Conservation (phyloP, 768 basidiomycete species). For the Pleurotus giganteus region DNA sequence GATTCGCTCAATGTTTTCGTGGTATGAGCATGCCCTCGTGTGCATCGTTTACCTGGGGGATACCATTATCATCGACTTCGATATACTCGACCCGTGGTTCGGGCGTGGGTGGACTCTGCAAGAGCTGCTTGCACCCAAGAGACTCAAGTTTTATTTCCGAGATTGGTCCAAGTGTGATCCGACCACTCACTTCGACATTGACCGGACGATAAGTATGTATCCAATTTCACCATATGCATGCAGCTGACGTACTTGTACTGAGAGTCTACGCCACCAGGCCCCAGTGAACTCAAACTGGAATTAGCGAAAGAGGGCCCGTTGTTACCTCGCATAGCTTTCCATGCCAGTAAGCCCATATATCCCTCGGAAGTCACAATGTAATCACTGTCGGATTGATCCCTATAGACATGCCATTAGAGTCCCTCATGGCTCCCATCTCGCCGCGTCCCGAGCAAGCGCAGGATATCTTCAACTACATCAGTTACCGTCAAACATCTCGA, state of each 20-base stretch:
- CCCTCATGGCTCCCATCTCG: neutral
- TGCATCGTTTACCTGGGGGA: neutral
- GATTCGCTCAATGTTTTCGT: neutral
- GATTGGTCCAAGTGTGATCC: neutral
- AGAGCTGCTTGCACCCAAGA: neutral
- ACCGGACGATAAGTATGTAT: neutral
- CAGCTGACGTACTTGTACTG: too few species aligned
- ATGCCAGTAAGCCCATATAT: too few species aligned
- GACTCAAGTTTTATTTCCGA: neutral
- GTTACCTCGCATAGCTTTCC: too few species aligned
- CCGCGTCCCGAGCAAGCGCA: neutral
- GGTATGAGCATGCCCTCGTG: neutral
- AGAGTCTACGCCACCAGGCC: too few species aligned
- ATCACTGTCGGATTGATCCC: too few species aligned
- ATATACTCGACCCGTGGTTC: constrained; percentile 2
- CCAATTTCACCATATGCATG: too few species aligned
- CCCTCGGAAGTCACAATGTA: too few species aligned
- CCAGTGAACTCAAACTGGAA: too few species aligned
- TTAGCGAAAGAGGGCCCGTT: too few species aligned
- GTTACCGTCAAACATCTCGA: neutral
- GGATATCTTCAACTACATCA: neutral
- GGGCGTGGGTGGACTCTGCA: neutral
- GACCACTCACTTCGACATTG: neutral
- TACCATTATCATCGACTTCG: neutral
- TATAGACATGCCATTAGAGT: too few species aligned